Conservation (phyloP, 345 rosid genomes). For the Limnanthes douglasii region DNA sequence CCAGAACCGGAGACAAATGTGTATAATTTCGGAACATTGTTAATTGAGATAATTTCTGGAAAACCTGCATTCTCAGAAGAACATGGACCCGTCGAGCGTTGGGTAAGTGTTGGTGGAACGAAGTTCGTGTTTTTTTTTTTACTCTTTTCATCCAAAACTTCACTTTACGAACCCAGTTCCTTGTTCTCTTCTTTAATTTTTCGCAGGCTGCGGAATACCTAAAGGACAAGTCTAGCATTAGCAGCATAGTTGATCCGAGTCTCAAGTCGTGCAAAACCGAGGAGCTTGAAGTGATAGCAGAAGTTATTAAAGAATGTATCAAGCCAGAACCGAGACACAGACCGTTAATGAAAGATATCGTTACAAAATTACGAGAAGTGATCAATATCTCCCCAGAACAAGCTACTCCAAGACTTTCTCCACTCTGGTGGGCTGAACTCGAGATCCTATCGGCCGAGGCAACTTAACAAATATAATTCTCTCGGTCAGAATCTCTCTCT, state of each 20-base stretch:
- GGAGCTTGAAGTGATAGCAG: constrained; percentile 59
- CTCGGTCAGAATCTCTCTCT: too few relatives aligned
- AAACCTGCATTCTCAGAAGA: constrained; percentile 8
- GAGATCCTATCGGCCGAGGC: constrained; percentile 87
- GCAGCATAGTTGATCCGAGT: constrained; percentile 46
- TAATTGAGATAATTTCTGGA: constrained; percentile 41
- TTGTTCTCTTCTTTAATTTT: constrained; percentile 1
- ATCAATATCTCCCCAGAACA: constrained; percentile 60
- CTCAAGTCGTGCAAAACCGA: constrained; percentile 56
- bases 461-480: constrained; percentile 25
- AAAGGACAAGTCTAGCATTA: constrained; percentile 21
- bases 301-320: constrained; percentile 48
- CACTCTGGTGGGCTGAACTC: constrained; percentile 98
- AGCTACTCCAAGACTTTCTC: constrained; percentile 88
- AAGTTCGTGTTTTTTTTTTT: neutral
- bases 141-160: neutral
- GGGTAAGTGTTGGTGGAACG: constrained; percentile 73
- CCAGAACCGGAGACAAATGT: constrained; percentile 50
- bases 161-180: neutral
- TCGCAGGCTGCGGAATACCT: constrained; percentile 55
- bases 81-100: constrained; percentile 45
- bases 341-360: constrained; percentile 51
- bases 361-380: constrained; percentile 33
- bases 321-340: constrained; percentile 34
- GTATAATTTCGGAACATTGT: constrained; percentile 51